Evolutionary conservation across 2,329 filamentous ascomycete genomes (phyloP), one percentile per base, ranked within the genome.

Genomic region (Penicillium glabrum): DNA sequence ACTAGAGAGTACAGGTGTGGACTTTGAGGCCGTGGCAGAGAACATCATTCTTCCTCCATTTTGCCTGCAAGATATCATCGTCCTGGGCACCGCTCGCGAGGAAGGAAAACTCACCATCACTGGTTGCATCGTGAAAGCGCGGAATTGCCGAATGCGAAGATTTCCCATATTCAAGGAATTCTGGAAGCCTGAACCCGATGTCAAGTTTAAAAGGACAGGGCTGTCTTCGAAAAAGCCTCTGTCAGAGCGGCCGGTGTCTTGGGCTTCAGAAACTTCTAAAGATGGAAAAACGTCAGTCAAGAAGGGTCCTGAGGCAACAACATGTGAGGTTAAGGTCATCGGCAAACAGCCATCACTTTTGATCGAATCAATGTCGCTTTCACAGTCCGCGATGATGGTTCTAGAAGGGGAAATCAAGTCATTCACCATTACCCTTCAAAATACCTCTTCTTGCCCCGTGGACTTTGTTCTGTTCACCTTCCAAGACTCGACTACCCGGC

Each of bases 391-490:
- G 10, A 79, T 96, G 35, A 97, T 96, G 92, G 83, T 99, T 11
- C 80, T 99, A 6, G 93, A 98, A 76, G 95, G 95, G 44, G 93
- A 99, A 74, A 84, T 83, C 23, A 88, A 87, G 64, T 79, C 80
- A 0, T 96, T 98, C 69, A 88, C 85, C 0, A 82, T 97, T 16
- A 93, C 89, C 0, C 77, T 98, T 14, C 84, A 89, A 63, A 99
- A 99, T 63, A 79, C 86, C 9, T 95, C 91, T 0, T 72, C 81
- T 1, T 92, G 89, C 1, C 81, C 90, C 1, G 90, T 91, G 1
- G 91, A 96, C 69, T 88, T 98, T 54, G 78, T 97, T 35, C 82
- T 95, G 26, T 91, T 97, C 58, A 93, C 91, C 0, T 96, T 96
- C 71, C 88, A 92, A 64, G 92, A 97, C 75, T 96, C 92, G 1